These are phyloP conservation scores for Caloboletus firmus DNA, from an alignment of 1,284 basidiomycete species.

Conservation along the genomic window DNA sequence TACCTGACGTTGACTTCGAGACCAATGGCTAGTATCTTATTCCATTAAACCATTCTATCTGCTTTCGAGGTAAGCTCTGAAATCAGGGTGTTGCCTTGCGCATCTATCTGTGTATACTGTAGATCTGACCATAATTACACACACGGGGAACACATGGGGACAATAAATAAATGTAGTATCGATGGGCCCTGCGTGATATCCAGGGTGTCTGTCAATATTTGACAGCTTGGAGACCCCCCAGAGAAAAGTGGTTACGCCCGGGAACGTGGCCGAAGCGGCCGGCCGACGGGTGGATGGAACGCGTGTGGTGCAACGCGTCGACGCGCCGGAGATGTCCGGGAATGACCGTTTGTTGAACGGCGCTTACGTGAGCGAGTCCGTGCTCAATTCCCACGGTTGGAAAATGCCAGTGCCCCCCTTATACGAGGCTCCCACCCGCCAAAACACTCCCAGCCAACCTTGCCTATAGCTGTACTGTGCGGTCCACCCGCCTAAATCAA, in stretches of 20 bases:
- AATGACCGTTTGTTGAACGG: constrained; percentile 33
- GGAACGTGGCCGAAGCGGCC: constrained; percentile 21
- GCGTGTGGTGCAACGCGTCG: constrained; percentile 11
- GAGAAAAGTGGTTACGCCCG: constrained; percentile 14
- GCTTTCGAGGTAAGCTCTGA: constrained; percentile 15
- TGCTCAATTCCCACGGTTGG: constrained; percentile 39
- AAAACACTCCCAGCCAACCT: constrained; percentile 39
- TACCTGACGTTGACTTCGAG: constrained; percentile 41
- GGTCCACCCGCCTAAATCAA: constrained; percentile 38
- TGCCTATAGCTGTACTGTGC: constrained; percentile 40
- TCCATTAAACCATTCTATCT: background rate
- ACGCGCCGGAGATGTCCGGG: constrained; percentile 30
- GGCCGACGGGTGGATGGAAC: constrained; percentile 17
- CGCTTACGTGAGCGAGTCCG: constrained; percentile 39
- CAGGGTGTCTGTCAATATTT: background rate
- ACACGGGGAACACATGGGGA: constrained; percentile 2
- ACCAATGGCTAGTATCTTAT: constrained; percentile 15
- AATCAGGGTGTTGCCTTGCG: background rate
- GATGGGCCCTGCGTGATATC: background rate
- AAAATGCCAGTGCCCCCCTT: constrained; percentile 33
- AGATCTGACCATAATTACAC: constrained; percentile 21
- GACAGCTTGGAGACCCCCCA: constrained; percentile 16
- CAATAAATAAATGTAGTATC: constrained; percentile 11
- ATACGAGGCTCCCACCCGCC: constrained; percentile 40
- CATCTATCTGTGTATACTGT: constrained; percentile 21